Conservation (phyloP, 108 stramenopile species). For the Skeletonema potamos region DNA sequence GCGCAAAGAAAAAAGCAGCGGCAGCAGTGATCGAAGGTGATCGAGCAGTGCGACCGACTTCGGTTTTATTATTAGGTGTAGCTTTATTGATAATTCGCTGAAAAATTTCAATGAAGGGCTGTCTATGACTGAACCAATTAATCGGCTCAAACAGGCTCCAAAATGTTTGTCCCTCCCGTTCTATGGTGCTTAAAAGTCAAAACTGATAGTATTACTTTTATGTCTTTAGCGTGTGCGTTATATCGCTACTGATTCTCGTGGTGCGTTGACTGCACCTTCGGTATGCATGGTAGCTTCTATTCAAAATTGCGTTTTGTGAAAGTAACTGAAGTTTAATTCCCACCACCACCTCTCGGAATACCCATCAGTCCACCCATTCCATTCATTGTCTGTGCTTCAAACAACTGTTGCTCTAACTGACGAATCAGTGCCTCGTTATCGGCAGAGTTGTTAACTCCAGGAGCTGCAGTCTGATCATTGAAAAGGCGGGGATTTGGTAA, state of each 20-base stretch:
- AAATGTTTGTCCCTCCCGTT: no score
- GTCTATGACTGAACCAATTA: no score
- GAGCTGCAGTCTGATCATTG: background rate
- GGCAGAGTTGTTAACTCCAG: no score
- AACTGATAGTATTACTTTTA: background rate
- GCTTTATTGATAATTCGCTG: no score
- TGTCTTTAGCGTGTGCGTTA: background rate
- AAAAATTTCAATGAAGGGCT: no score
- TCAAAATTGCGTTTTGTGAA: background rate
- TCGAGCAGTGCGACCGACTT: no score
- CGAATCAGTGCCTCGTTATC: background rate
- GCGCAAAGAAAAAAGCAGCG: no score
- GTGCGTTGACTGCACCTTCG: no score
- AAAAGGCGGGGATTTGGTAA: background rate
- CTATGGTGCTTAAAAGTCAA: no score
- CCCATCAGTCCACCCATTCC: background rate
- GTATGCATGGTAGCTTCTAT: background rate
- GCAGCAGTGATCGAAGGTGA: no score
- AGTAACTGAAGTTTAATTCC: background rate
- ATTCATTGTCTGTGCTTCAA: background rate
- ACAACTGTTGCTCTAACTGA: conserved; percentile 12
- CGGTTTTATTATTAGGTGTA: no score
- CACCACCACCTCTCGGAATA: background rate
- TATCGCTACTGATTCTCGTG: background rate
- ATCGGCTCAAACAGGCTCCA: no score